Base-by-base conservation (phyloP, 257 asterid genomes). In the Plantago ovata region DNA sequence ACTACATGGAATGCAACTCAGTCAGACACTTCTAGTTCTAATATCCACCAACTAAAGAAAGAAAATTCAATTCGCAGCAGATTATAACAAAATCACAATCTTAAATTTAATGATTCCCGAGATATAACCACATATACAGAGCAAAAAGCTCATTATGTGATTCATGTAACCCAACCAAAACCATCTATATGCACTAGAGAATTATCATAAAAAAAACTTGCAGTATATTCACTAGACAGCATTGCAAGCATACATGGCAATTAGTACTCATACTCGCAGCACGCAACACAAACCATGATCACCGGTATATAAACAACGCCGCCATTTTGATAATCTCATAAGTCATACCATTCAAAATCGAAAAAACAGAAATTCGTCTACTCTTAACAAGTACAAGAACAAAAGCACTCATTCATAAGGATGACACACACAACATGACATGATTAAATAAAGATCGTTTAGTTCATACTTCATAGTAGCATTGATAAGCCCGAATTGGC, bases 401-500 rank as follows among this genome's bases (percentile, higher is more conserved):
- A 20, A 48, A 61, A 7, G 38, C 13, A 21, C 32, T 20, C 53
- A 19, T 7, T 19, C 20, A 47, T 9, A 15, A 49, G 24, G 36
- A 49, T 28, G 55, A 49, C 55, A 28, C 10, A 49, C 18, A 48
- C 21, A 19, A 49, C 32, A 50, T 23, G 16, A 22, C 16, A 49
- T 36, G 16, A 32, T 16, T 4, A 12, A 50, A 50, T 3, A 14
- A 19, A 49, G 7, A 15, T 48, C 4, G 24, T 47, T 22, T 3
- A 5, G 39, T 46, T 47, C 15, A 13, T 49, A 28, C n/a, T 60
- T 60, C 13, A 12, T 8, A 13, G 5, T 36, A 58, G 72, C 79
- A 71, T 81, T 38, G 76, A 52, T 10, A 80, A 70, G 38, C 70
- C 77, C 18, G 75, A 73, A 63, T 70, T 73, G 22, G 81, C 81